Evolutionary conservation across 2,329 filamentous ascomycete species (phyloP), one percentile per base, ranked within the genome.

Genomic region (Aspergillus texensis): DNA sequence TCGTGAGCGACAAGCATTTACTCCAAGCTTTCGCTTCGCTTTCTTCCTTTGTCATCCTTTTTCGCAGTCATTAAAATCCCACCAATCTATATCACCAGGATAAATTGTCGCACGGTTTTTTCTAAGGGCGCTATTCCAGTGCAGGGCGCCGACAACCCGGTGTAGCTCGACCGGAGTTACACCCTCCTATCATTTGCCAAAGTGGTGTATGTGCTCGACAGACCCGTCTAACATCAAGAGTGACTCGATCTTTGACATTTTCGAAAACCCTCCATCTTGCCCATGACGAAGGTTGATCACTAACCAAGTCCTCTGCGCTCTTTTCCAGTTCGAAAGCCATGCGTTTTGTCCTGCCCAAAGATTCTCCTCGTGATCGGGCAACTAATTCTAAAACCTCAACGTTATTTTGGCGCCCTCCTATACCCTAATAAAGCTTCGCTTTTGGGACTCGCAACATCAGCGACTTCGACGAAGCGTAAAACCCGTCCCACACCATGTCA

Each of bases 401-500:
- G 36, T 54, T 65, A 48, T 62, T 63, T 62, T 72, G 71, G 71
- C 66, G 64, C 24, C 69, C 67, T 64, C 70, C 65, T 58, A 70
- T 70, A 65, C 62, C 65, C 36, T 72, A 68, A 62, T 36, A 19
- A 12, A 48, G 41, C 26, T 9, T 60, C 56, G 30, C 62, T 46
- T 57, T 60, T 53, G 46, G 19, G 8, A 39, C 26, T 36, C 46
- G 50, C 30, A 43, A 9, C 11, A 24, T 11, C 21, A 24, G 30
- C 24, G 26, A 41, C 36, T 60, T 55, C n/a, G 50, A 60, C 50
- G 36, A 36, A 46, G 39, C 48, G 45, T 53, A 21, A 57, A 39
- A 41, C 1, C 16, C 12, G 48, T 52, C n/a, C 52, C n/a, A 55
- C 57, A 71, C 64, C 67, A 77, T 77, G 75, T 66, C 75, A 62